Base-by-base conservation (phyloP, 148 eudicot genomes). In the Amaranthus cruentus region DNA sequence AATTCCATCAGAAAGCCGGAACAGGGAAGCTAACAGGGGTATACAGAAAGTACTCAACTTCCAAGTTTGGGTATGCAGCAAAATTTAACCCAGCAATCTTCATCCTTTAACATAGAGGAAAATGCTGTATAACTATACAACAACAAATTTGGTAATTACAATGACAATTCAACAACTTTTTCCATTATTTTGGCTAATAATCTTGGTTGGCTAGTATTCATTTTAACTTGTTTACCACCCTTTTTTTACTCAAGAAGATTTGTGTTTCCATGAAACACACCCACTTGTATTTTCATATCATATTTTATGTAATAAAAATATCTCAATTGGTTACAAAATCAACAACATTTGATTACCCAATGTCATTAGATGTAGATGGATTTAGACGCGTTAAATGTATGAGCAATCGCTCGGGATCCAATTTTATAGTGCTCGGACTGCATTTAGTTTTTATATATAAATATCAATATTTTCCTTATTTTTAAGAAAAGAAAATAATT, bases 1-100 rank as follows among this genome's bases (percentile, higher is more conserved):
- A 69, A 2, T 89, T 73, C 78, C 98, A 90, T 62, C 83, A 89
- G 59, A 91, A 86, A 55, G 98, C 98, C 46, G 88, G 82, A 54
- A 77, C 84, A 18, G 98, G 98, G 59, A 93, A 84, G 75, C 84
- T 93, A 13, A 93, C 91, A 2, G 96, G 96, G 42, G 96, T 89
- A 47, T 82, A 90, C 76, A 82, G 89, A 70, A 93, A 93, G 78
- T 90, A 93, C 78, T 79, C 81, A 42, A 87, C 96, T 55, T 82
- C 89, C 1, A 90, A 85, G 77, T 90, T 80, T 79, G 96, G 96
- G 2, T 86, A 79, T 76, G 85, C 96, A 14, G 90, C 96, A 43
- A 85, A 81, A 43, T 80, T 71, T 65, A 83, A 80, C 15, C 98
- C 98, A 7, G 98, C 96, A 46, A 63, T 71, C 55, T 88, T 87